Evolutionary conservation across 306 rosid species (phyloP).

Genomic region (Ochetophila trinervis): DNA sequence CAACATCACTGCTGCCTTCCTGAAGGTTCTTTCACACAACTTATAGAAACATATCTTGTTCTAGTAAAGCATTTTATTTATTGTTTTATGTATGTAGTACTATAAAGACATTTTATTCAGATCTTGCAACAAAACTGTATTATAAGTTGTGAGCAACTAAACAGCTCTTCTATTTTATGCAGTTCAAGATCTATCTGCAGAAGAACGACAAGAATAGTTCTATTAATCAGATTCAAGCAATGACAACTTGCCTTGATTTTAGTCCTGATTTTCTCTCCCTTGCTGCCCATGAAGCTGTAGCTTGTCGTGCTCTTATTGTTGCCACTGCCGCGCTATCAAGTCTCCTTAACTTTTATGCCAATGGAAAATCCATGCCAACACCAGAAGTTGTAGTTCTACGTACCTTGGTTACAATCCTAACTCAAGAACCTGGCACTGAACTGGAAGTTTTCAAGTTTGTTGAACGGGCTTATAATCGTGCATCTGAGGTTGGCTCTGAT

Average conservation of each 20-base stretch:
- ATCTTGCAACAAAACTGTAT: constrained; percentile 21
- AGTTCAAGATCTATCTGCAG: constrained; percentile 91
- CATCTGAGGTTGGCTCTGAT: constrained; percentile 60
- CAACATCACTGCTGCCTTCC: constrained; percentile 73
- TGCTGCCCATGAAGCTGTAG: constrained; percentile 97
- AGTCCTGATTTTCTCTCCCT: constrained; percentile 82
- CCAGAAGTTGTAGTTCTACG: constrained; percentile 78
- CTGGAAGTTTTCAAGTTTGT: constrained; percentile 57
- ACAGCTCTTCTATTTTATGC: constrained; percentile 29
- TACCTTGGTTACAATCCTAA: constrained; percentile 71
- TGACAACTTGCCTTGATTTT: constrained; percentile 82
- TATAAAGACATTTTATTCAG: constrained; percentile 9
- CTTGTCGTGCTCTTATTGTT: constrained; percentile 75
- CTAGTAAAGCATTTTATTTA: neutral
- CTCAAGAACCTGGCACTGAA: constrained; percentile 67
- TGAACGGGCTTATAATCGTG: constrained; percentile 52
- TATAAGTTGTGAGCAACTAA: constrained; percentile 7
- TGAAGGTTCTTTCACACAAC: constrained; percentile 54
- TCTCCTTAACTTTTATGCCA: constrained; percentile 59
- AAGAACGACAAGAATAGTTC: constrained; percentile 69
- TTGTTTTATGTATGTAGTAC: neutral
- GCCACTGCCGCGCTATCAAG: constrained; percentile 71
- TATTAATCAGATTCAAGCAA: constrained; percentile 70
- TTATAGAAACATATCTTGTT: neutral
- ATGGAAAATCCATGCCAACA: constrained; percentile 74